Evolutionary conservation across 177 flowering plant species (phyloP), one percentile per base, ranked within the genome.

Genomic region (Vitis hybrid): DNA sequence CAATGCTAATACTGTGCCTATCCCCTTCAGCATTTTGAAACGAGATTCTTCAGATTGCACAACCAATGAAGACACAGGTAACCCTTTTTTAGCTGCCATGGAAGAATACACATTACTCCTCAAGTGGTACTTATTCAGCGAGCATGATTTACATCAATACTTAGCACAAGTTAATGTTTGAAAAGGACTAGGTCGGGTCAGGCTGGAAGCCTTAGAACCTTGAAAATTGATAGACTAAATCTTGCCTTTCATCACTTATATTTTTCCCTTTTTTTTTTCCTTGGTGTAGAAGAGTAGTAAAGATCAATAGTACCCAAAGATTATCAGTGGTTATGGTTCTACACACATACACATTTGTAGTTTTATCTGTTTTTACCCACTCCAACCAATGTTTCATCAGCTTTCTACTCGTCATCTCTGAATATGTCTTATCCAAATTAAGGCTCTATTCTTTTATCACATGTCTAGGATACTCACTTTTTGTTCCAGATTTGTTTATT

Each of bases 51-150:
- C 57, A 17, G 2, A 60, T 50, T 48, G 40, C 17, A 66, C 19
- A 17, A 56, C 21, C 1, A 51, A 49, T 14, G 60, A 70, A 1
- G 3, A 19, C 40, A 49, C 57, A 71, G 74, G 78, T 68, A 66
- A 62, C 9, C 9, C 11, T 8, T 32, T 56, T 7, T 59, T 17
- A 6, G 52, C 13, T 2, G 4, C 15, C 23, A 10, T 10, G 11
- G 21, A 26, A 60, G 11, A 23, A 3, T 2, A 23, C n/a, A 40
- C 9, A 8, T 19, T n/a, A 40, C 19, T 45, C 6, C 18, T 62
- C 11, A 62, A 10, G 17, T 62, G 23, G 4, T 60, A 14, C 26
- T 60, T 40, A 62, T 11, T 5, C 5, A 21, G 11, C 3, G 12
- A 18, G 51, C 11, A 50, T 64, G 12, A 17, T 48, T 45, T 23